Conservation (phyloP, 192 early-diverging fungal species). For the Coemansia sp. region DNA sequence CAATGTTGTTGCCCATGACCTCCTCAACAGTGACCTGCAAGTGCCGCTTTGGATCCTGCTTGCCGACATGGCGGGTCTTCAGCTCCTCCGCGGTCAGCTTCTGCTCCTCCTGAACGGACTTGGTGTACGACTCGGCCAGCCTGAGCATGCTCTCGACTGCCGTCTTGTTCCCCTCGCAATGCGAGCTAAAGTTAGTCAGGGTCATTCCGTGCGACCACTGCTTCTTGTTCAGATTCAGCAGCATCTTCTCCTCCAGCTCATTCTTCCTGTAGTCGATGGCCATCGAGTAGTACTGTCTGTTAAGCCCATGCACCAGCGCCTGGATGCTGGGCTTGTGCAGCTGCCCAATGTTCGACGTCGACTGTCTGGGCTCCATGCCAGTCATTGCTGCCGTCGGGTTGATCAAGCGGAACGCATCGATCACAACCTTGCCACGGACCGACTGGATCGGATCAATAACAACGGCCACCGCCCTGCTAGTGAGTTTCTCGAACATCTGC, state of each 20-base stretch:
- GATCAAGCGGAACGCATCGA: conserved; percentile 98
- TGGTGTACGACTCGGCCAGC: conserved; percentile 93
- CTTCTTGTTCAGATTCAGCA: conserved; percentile 98
- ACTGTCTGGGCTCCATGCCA: conserved; percentile 94
- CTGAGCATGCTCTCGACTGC: conserved; percentile 87
- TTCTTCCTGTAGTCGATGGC: conserved; percentile 99
- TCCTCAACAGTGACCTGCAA: conserved; percentile 89
- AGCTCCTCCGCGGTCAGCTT: conserved; percentile 92
- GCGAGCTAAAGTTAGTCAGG: conserved; percentile 78
- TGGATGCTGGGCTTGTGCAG: conserved; percentile 97
- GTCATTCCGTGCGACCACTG: conserved; percentile 97
- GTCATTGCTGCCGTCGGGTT: conserved; percentile 82
- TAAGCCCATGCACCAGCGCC: conserved; percentile 96
- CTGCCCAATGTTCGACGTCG: conserved; percentile 97
- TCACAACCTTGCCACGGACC: conserved; percentile 99
- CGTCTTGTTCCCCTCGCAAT: conserved; percentile 80
- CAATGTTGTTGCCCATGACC: conserved; percentile 95
- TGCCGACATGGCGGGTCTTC: conserved; percentile 98
- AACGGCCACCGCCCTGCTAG: conserved; percentile 93
- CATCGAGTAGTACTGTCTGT: conserved; percentile 99
- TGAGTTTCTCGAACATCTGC: conserved; percentile 94
- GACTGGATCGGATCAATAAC: conserved; percentile 99
- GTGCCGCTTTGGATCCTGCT: conserved; percentile 99
- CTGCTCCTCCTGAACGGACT: conserved; percentile 96
- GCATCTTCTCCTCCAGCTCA: conserved; percentile 98